Evolutionary conservation across 140 eudicot genomes (phyloP).

Genomic region (Stevia rebaudiana): DNA sequence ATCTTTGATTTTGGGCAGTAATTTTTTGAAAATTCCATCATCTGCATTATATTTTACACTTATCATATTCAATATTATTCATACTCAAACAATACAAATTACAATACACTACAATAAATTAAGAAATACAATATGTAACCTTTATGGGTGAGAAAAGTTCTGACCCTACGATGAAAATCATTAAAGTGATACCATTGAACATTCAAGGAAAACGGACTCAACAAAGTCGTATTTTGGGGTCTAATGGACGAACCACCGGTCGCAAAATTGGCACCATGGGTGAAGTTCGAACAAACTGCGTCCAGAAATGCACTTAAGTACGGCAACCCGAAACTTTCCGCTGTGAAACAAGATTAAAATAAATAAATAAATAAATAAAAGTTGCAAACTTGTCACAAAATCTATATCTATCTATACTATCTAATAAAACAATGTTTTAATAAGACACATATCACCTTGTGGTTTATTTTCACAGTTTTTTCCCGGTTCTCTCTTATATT

Average conservation of each 20-base stretch:
- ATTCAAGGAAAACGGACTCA: constrained; percentile 52
- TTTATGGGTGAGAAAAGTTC: constrained; percentile 20
- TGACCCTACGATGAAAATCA: constrained; percentile 41
- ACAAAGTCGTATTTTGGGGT: constrained; percentile 44
- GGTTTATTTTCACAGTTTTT: too few relatives aligned
- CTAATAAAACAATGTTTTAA: too few relatives aligned
- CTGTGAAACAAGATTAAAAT: too few relatives aligned
- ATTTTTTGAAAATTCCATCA: constrained; percentile 10
- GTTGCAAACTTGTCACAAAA: too few relatives aligned
- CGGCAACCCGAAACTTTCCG: constrained; percentile 38
- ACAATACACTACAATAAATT: too few relatives aligned
- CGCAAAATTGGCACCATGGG: constrained; percentile 72
- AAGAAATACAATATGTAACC: constrained; percentile 23
- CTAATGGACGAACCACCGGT: constrained; percentile 51
- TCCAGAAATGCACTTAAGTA: constrained; percentile 53
- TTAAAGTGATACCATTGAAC: constrained; percentile 46
- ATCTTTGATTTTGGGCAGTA: constrained; percentile 36
- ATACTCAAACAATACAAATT: too few relatives aligned
- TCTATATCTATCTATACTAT: too few relatives aligned
- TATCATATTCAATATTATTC: too few relatives aligned
- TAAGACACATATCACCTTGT: too few relatives aligned
- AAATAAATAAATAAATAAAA: too few relatives aligned
- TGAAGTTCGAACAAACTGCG: constrained; percentile 51
- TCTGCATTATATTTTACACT: constrained; percentile 12
- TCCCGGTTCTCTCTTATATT: too few relatives aligned